These are phyloP conservation scores for Lycium barbarum DNA, from an alignment of 257 asterid genomes.

Conservation along the genomic window DNA sequence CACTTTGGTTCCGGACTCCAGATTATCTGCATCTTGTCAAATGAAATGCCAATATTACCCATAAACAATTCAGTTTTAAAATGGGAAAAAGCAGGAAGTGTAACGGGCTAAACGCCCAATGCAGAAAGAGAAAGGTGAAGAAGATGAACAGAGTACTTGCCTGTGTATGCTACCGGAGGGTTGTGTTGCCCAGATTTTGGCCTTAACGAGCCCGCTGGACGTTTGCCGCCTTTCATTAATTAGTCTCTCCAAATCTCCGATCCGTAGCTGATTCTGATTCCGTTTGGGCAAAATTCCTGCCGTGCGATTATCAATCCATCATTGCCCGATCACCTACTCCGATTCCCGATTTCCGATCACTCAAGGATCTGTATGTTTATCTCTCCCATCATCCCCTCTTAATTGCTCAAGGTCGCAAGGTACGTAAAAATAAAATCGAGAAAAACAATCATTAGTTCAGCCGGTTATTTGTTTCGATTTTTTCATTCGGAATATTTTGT, in stretches of 20 bases:
- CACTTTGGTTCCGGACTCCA: too few species aligned
- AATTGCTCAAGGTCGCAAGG: background rate
- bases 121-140: background rate
- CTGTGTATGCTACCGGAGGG: background rate
- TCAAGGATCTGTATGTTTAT: background rate
- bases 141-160: background rate
- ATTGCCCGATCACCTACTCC: background rate
- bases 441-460: background rate
- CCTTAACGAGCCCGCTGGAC: background rate
- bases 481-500: background rate
- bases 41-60: too few species aligned
- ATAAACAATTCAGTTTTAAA: background rate
- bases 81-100: too few species aligned
- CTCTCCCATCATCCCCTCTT: background rate
- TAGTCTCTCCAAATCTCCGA: background rate
- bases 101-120: background rate
- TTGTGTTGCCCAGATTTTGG: background rate
- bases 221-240: background rate
- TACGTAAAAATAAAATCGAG: background rate
- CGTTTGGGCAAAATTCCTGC: background rate
- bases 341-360: background rate
- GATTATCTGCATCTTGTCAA: too few species aligned
- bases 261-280: background rate
- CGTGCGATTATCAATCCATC: background rate
- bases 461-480: too few species aligned